Base-by-base conservation (phyloP, 164 flowering plant species). In the Vitis labrusca region DNA sequence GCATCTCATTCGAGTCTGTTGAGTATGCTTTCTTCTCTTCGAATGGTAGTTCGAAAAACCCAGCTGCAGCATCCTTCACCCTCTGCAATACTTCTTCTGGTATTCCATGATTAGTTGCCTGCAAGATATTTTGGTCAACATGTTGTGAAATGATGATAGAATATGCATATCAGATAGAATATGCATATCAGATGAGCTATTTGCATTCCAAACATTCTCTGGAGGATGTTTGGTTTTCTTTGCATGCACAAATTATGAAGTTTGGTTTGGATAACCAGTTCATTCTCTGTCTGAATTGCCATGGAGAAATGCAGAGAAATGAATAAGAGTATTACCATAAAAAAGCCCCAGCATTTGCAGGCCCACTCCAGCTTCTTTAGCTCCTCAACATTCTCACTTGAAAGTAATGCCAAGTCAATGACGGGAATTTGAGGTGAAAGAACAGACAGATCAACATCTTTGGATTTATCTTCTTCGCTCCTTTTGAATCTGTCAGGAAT, bases 281-380 rank as follows among this genome's bases (percentile, higher is more conserved):
- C 27, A 23, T 23, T 23, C 27, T 2, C 27, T 23, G 27, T 23
- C 27, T 23, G 27, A 23, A 23, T 23, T 23, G 27, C 27, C 27
- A 23, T 23, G 27, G 27, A 23, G 27, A 23, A 23, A 23, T 23
- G 27, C 27, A 23, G 27, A 23, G 27, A 23, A 23, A 23, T 23
- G 27, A 23, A 23, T 23, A 23, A 5, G n/a, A 14, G 7, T 14
- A 9, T 44, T 58, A 68, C 64, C 55, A 15, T 54, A 27, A 59
- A 68, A 63, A 68, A 68, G 53, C 71, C 63, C 63, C 55, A 68
- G 11, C 48, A 10, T 14, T 13, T 58, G 71, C 71, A 68, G 47
- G 71, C 71, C 23, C 37, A 10, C 27, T 58, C 71, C 10, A 68
- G 63, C 17, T 58, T 59, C 11, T 27, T 10, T 10, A 37, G 52